phyloP scores from a whole-genome alignment of 306 rosid species.

The Glycine soja region DNA sequence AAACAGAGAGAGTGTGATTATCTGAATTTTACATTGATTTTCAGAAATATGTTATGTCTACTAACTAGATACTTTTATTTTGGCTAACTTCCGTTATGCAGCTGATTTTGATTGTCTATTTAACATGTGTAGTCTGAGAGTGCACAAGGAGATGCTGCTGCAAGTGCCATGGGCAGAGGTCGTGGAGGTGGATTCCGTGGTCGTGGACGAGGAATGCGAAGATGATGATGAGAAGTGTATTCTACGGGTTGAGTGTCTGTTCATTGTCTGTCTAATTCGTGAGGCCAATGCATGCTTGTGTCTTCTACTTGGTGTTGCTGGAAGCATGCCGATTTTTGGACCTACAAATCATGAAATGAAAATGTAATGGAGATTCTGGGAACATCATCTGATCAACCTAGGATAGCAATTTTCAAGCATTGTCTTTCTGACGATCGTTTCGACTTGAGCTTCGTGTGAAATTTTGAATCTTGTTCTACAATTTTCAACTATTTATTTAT shows the following conservation, averaged over 20 bases:
- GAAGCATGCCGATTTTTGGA: slow-evolving; percentile 45
- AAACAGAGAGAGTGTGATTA: not conserved
- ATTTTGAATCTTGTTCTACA: slow-evolving; percentile 29
- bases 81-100: not conserved
- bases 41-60: not conserved
- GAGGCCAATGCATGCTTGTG: slow-evolving; percentile 30
- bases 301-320: slow-evolving; percentile 35
- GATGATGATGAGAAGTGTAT: slow-evolving; percentile 59
- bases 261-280: slow-evolving; percentile 29
- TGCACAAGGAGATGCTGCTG: slow-evolving; percentile 99
- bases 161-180: slow-evolving; percentile 97
- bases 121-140: slow-evolving; percentile 82
- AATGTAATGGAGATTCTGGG: slow-evolving; percentile 36
- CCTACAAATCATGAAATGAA: slow-evolving; percentile 30
- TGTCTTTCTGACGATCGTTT: slow-evolving; percentile 33
- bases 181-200: slow-evolving; percentile 92
- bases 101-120: slow-evolving; percentile 34
- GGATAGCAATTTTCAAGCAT: slow-evolving; percentile 39
- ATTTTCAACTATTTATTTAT: not conserved
- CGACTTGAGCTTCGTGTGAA: slow-evolving; percentile 43
- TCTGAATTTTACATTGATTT: not conserved
- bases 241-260: slow-evolving; percentile 21
- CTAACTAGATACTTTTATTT: slow-evolving; percentile 14
- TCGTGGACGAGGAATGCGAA: slow-evolving; percentile 94
- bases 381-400: slow-evolving; percentile 24